Percentiles rank a stretch among this genome's conserved stretches.
Conservation (phyloP, 179 eudicot genomes). For the Patellifolia procumbens region DNA sequence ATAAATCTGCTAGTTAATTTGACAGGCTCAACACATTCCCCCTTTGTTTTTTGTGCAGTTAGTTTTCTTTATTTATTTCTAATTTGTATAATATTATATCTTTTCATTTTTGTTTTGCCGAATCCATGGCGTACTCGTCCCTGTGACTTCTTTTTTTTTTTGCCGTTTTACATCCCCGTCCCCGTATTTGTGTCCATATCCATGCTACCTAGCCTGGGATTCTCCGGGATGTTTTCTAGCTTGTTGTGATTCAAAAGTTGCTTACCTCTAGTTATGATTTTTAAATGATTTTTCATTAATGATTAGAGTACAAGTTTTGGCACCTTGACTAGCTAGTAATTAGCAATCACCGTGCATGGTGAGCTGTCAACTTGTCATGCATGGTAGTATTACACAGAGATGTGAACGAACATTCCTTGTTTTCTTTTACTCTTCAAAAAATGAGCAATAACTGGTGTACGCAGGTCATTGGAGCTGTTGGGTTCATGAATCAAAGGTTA, state of each 20-base stretch:
- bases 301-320: background rate
- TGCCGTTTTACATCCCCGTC: too few species aligned
- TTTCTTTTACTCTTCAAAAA: background rate
- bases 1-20: too few species aligned
- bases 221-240: background rate
- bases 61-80: too few species aligned
- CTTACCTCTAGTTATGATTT: background rate
- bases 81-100: too few species aligned
- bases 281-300: too few species aligned
- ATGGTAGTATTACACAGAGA: background rate
- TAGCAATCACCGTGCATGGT: background rate
- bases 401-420: background rate
- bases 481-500: constrained; percentile 91
- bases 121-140: too few species aligned
- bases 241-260: background rate
- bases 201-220: too few species aligned
- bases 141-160: too few species aligned
- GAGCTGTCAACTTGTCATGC: background rate
- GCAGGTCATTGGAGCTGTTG: constrained; percentile 97
- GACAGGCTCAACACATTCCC: too few species aligned
- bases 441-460: constrained; percentile 6
- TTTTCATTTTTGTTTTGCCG: too few species aligned
- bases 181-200: too few species aligned
- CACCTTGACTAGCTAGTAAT: background rate
- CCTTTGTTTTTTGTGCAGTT: too few species aligned